Percentiles rank a stretch among this genome's conserved stretches.
Evolutionary conservation across 441 rosid species (phyloP).

Genomic region (Aleurites moluccanus): DNA sequence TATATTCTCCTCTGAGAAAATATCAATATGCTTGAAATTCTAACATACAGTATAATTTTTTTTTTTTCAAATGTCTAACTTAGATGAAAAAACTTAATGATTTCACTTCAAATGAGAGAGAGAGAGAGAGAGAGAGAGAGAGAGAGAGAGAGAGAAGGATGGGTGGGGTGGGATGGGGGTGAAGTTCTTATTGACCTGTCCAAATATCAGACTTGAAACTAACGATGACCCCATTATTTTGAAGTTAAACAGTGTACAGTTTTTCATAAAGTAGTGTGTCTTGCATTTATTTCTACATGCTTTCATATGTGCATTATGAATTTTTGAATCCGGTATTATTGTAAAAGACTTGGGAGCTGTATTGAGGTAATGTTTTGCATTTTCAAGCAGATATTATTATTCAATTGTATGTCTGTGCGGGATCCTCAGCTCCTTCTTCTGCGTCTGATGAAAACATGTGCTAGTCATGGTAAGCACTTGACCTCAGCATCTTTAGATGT

Average conservation of each 20-base stretch:
- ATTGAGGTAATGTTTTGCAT: background rate
- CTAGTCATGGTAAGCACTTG: constrained; percentile 57
- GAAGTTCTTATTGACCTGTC: background rate
- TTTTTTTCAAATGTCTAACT: background rate
- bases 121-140: background rate
- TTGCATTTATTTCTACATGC: constrained; percentile 6
- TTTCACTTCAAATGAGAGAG: background rate
- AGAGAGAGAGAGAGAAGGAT: background rate
- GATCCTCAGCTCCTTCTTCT: constrained; percentile 95
- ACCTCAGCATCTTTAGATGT: constrained; percentile 9
- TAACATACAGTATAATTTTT: background rate
- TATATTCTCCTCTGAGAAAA: background rate
- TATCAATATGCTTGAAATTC: background rate
- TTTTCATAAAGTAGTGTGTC: background rate
- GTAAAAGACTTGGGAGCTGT: constrained; percentile 1
- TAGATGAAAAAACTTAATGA: background rate
- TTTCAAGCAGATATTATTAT: constrained; percentile 72
- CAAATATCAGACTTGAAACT: background rate
- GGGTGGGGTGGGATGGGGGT: too few relatives aligned
- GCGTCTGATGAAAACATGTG: constrained; percentile 59
- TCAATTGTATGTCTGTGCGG: constrained; percentile 93
- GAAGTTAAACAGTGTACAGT: background rate
- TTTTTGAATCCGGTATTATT: constrained; percentile 11
- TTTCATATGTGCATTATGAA: background rate
- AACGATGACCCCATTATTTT: background rate